A percentile compares a stretch with the other conserved stretches of the same genome.
Evolutionary conservation across 805 yeast genomes (phyloP).

Genomic region (Candida ascalaphidarum): DNA sequence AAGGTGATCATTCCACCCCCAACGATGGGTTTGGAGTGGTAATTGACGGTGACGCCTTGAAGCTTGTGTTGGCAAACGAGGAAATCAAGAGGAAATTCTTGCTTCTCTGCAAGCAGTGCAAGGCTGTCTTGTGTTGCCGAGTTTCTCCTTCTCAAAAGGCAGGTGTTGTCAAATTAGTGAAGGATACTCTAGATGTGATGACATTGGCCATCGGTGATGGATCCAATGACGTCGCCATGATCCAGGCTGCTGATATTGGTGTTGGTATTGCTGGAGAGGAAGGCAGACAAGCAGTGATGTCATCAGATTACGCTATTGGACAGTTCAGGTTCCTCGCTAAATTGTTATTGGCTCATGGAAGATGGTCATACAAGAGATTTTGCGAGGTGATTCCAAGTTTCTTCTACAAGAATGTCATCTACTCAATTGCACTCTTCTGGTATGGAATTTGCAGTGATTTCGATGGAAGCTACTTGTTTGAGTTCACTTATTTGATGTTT

Average conservation of each 20-base stretch:
- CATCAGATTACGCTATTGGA: constrained; percentile 76
- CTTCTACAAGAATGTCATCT: constrained; percentile 69
- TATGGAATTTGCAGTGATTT: constrained; percentile 59
- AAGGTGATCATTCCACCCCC: constrained; percentile 58
- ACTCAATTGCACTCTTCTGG: constrained; percentile 72
- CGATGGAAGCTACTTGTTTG: constrained; percentile 72
- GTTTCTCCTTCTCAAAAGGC: constrained; percentile 84
- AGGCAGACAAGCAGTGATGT: constrained; percentile 83
- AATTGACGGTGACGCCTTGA: constrained; percentile 65
- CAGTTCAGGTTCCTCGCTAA: constrained; percentile 65
- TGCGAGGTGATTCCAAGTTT: constrained; percentile 75
- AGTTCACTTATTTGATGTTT: constrained; percentile 70
- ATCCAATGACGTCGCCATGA: constrained; percentile 84
- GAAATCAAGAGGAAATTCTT: constrained; percentile 39
- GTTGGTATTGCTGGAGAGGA: constrained; percentile 85
- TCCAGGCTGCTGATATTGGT: constrained; percentile 78
- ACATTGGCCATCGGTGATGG: constrained; percentile 83
- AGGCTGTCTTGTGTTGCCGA: constrained; percentile 74
- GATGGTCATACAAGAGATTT: constrained; percentile 71
- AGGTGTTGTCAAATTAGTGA: constrained; percentile 59
- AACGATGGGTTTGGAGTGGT: constrained; percentile 48
- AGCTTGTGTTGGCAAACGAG: constrained; percentile 32
- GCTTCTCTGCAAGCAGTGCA: constrained; percentile 65
- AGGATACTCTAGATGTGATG: constrained; percentile 57
- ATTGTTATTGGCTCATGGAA: constrained; percentile 68